These are phyloP conservation scores for Hansfordia pulvinata DNA, from an alignment of 2,329 filamentous ascomycete genomes.

Conservation along the genomic window DNA sequence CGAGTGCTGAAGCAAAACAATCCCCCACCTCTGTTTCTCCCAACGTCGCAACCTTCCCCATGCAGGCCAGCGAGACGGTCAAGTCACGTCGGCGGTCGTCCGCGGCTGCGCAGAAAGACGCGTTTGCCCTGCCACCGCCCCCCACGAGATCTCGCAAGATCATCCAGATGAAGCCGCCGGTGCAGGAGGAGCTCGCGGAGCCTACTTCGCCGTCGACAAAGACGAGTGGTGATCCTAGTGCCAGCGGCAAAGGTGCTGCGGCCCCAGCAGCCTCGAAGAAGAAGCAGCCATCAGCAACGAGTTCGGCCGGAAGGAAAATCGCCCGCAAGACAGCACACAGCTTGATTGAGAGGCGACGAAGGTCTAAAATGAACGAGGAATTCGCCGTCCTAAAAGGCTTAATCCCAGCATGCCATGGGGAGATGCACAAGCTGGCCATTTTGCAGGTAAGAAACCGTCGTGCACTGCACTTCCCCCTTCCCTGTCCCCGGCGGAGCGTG, in stretches of 20 bases:
- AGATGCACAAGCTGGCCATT: conserved; percentile 97
- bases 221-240: conserved; percentile 6
- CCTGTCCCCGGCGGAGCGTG: too few relatives aligned
- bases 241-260: conserved; percentile 9
- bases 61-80: conserved; percentile 31
- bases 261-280: conserved; percentile 42
- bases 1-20: conserved; percentile 23
- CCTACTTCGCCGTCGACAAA: conserved; percentile 7
- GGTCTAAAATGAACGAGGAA: conserved; percentile 98
- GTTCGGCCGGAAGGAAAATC: conserved; percentile 83
- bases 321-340: conserved; percentile 94
- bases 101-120: conserved; percentile 36
- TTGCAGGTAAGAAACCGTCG: conserved; percentile 56
- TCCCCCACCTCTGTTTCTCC: conserved; percentile 14
- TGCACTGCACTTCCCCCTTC: not conserved
- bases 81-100: conserved; percentile 40
- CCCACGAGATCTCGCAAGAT: conserved; percentile 90
- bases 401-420: conserved; percentile 90
- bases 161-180: conserved; percentile 83
- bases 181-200: conserved; percentile 24
- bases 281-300: conserved; percentile 64
- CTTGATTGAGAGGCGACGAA: conserved; percentile 74
- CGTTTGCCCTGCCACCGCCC: conserved; percentile 77
- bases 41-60: conserved; percentile 24
- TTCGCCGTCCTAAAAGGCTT: conserved; percentile 87